Base-by-base conservation (phyloP, 2,329 filamentous ascomycete genomes). In the Xylaria multiplex region DNA sequence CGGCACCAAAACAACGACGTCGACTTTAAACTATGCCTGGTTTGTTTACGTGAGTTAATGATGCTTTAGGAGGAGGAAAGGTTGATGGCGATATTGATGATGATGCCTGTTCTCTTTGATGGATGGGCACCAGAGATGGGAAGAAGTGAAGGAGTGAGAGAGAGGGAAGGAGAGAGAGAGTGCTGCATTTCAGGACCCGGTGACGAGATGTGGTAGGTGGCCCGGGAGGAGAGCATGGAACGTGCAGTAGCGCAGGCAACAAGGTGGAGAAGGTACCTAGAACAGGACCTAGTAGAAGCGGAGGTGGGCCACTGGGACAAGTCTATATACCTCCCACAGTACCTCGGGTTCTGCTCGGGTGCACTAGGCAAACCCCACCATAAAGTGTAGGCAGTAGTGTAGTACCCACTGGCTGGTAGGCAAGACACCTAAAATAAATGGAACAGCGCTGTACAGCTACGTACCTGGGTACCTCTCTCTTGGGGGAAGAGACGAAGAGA, bases 171-270 rank as follows among this genome's bases (percentile, higher is more conserved):
- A 49, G 42, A 57, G 54, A 43, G 56, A 56, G 53, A 54, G 60
- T 35, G 24, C 37, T 59, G 45, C 46, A 53, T 62, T 35, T 59
- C 59, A 61, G 66, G 32, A 7, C 56, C 46, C 43, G 19, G 49
- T 61, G 60, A 66, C 57, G 42, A 64, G 63, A 24, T 52, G 37
- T 46, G 55, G 52, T 60, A 59, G 64, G 54, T 48, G 42, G 32
- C 27, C 58, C 48, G 61, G 65, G 55, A 49, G 59, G 55, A 49
- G 37, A 35, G 43, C 58, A 62, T 59, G 46, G 62, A 24, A 52
- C 50, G 59, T 66, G 66, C 63, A 63, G 57, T 69, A 69, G 66
- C 64, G 59, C 63, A 66, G 56, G 62, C 59, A 53, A 55, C 58
- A 52, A 22, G 40, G 66, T 63, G 59, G 66, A 14, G 62, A 65